Base-by-base conservation (phyloP, 805 yeast genomes). In the Sporopachydermia lactativora region DNA sequence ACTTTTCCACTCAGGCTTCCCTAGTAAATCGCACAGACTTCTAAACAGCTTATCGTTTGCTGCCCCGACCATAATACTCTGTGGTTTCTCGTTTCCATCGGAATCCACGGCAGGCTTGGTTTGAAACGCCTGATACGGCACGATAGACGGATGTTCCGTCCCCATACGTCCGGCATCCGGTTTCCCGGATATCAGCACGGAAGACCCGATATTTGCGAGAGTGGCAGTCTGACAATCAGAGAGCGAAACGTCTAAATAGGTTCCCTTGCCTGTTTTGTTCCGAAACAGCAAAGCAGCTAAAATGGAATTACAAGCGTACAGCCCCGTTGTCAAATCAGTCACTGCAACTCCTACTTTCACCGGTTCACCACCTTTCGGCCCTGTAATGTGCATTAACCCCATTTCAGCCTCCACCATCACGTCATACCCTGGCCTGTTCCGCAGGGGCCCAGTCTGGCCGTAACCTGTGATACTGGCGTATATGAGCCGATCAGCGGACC, bases 351-450 rank as follows among this genome's bases (percentile, higher is more conserved):
- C 68, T 4, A 61, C 67, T 44, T 63, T 62, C 17, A 60, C 63
- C 1, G 67, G 66, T 8, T 58, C 62, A 17, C 66, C 60, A 24
- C 58, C 55, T 4, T 59, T 58, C 39, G 59, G 55, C 14, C 68
- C 68, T 1, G 67, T 62, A 45, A 62, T 63, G 44, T 62, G 67
- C 68, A 62, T 62, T 37, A 62, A 52, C 2, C 68, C 68, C 47
- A 61, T 59, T 45, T 62, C 68, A 4, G 68, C 68, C 45, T 62
- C 68, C 4, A 62, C 66, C 68, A 62, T 62, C 37, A 62, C 66
- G 39, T 61, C 66, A 49, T 63, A 62, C 15, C 68, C 68, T 2
- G 68, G 64, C 11, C 68, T 52, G 19, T 49, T 42, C 4, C 52
- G 43, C 46, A 52, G 59, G 4, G 66, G 67, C 1, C 67, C 67